Evolutionary conservation across 192 early-diverging fungal genomes (phyloP).

Genomic region (Podila epigama): DNA sequence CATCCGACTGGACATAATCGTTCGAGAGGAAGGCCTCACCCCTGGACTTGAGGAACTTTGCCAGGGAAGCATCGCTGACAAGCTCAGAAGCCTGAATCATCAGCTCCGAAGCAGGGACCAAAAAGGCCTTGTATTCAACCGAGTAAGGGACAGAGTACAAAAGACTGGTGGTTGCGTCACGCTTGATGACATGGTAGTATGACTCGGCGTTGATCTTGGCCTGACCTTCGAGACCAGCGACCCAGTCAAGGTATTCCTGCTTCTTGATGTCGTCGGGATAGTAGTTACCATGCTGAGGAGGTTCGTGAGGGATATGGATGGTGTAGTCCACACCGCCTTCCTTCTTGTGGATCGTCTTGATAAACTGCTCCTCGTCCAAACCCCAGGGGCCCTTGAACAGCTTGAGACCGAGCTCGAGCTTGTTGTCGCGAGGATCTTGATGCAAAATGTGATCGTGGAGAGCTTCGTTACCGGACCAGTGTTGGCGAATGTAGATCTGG

Average conservation of each 20-base stretch:
- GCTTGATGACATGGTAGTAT: slow-evolving; percentile 68
- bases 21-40: slow-evolving; percentile 67
- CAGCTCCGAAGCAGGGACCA: slow-evolving; percentile 59
- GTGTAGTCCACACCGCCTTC: not conserved
- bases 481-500: slow-evolving; percentile 69
- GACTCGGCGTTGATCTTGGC: slow-evolving; percentile 63
- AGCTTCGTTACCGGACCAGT: slow-evolving; percentile 65
- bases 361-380: slow-evolving; percentile 47
- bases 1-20: slow-evolving; percentile 70
- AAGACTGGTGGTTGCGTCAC: slow-evolving; percentile 41
- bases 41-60: slow-evolving; percentile 63
- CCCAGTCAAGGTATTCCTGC: slow-evolving; percentile 68
- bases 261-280: slow-evolving; percentile 77
- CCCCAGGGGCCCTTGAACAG: slow-evolving; percentile 77
- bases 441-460: slow-evolving; percentile 57
- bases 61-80: slow-evolving; percentile 63
- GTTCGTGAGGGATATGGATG: slow-evolving; percentile 32
- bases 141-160: slow-evolving; percentile 62
- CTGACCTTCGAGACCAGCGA: slow-evolving; percentile 49
- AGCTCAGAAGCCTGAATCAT: slow-evolving; percentile 64
- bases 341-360: slow-evolving; percentile 25
- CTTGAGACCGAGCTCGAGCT: slow-evolving; percentile 60
- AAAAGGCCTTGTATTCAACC: slow-evolving; percentile 62
- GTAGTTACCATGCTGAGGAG: slow-evolving; percentile 68
- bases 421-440: slow-evolving; percentile 43